Evolutionary conservation across 306 rosid species (phyloP), one percentile per base, ranked within the genome.

Genomic region (Quillaja saponaria): DNA sequence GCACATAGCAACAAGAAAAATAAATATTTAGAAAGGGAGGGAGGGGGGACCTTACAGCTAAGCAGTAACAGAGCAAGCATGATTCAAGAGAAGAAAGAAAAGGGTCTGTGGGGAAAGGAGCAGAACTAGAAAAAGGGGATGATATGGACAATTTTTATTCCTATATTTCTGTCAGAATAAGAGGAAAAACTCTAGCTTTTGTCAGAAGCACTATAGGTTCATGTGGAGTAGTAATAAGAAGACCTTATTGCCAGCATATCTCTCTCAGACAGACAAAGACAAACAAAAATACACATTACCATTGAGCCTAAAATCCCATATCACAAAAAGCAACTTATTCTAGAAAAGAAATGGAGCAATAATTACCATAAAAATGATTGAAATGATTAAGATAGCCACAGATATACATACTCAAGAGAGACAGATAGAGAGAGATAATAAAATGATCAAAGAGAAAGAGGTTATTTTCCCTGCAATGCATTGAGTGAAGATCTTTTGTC

Each of bases 1-100:
- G n/a, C n/a, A n/a, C n/a, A n/a, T n/a, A n/a, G n/a, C n/a, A n/a
- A 67, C 41, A 61, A 74, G 73, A 45, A 41, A 75, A 49, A 50
- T 25, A 59, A 58, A 67, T 28, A 68, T 63, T 47, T 63, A 75
- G 60, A 46, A 64, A 79, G 66, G 72, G 67, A 21, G 50, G 40
- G 70, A 60, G 67, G 63, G 79, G 85, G 61, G 72, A 78, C 50
- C 52, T 74, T 72, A 78, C 90, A 90, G 94, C 85, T 90, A 79
- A 82, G 86, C 64, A 71, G 78, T 61, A 67, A 76, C 80, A 74
- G 87, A 71, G 46, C 38, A 69, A 78, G 63, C 80, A 89, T 90
- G 84, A 86, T 90, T 82, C 74, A 75, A 84, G 84, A 67, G 87
- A 76, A 83, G 89, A 90, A 84, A 80, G 80, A 80, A 80, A 74